Evolutionary conservation across 2,329 filamentous ascomycete genomes (phyloP), one percentile per base, ranked within the genome.

Genomic region (Calonectria crousiana): DNA sequence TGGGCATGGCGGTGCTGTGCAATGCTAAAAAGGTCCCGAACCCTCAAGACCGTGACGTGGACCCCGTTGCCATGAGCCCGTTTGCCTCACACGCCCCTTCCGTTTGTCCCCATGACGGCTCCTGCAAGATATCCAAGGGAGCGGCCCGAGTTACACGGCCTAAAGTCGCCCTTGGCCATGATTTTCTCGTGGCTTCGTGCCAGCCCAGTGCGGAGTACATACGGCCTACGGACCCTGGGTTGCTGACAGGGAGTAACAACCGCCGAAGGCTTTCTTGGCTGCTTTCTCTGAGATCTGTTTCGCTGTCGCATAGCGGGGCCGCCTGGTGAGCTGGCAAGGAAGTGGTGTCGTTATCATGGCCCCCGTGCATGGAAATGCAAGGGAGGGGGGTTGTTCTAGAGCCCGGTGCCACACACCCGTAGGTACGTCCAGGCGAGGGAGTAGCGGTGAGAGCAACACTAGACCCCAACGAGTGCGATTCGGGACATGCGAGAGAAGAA

Each of bases 361-460:
- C 75, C 78, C 78, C 79, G 69, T 81, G 77, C 72, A 73, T 74
- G 74, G 58, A 20, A 34, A 74, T 71, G 74, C 77, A 75, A 75
- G 69, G 72, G 76, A 76, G 77, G 79, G 38, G 79, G 49, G 79
- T 78, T 76, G 72, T 44, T 76, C 71, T 80, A 80, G 67, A 65
- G 58, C 71, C 36, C 67, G 67, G 77, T 78, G 74, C 77, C 72
- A 51, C 75, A 74, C 77, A 79, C 77, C 74, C 73, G 60, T 71
- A 76, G 74, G 75, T 80, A 77, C 77, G 66, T 73, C 70, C 44
- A 67, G 71, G 28, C 49, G 58, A 75, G 62, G 74, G 78, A 80
- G 77, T 78, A 81, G 79, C 79, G 79, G 79, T 80, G 79, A 80
- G 72, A 67, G 75, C 52, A 75, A 73, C 79, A 79, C 79, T 80